These are phyloP conservation scores for Usnea hakonensis DNA, from an alignment of 495 filamentous ascomycete genomes.

Conservation along the genomic window DNA sequence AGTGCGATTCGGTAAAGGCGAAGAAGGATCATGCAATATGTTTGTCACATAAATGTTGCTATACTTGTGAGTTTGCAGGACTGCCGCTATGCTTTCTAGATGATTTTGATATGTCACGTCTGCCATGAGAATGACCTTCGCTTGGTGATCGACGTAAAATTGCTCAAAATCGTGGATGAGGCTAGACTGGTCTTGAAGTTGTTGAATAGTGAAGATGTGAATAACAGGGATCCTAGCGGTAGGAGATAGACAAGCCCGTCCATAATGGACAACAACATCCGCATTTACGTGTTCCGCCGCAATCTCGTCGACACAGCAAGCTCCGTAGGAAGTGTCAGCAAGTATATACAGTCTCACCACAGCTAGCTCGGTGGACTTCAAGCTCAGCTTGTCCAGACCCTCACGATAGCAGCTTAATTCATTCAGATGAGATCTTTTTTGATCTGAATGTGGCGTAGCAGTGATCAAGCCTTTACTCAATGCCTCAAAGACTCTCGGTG, in stretches of 20 bases:
- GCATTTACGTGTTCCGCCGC: conserved; percentile 91
- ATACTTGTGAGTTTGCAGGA: conserved; percentile 56
- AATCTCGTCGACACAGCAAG: conserved; percentile 96
- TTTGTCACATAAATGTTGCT: conserved; percentile 58
- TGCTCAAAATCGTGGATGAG: conserved; percentile 56
- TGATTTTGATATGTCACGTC: conserved; percentile 80
- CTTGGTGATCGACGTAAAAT: conserved; percentile 53
- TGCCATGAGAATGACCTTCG: conserved; percentile 74
- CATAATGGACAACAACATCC: conserved; percentile 91
- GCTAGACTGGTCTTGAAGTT: conserved; percentile 46
- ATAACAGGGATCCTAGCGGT: conserved; percentile 84
- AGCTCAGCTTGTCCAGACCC: conserved; percentile 18
- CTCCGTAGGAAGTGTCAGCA: conserved; percentile 92
- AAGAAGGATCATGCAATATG: conserved; percentile 70
- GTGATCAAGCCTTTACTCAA: conserved; percentile 35
- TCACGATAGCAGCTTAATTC: not conserved
- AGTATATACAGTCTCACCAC: conserved; percentile 69
- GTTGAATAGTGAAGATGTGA: conserved; percentile 76
- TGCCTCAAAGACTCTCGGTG: conserved; percentile 66
- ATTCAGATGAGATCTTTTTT: not conserved
- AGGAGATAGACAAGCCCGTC: conserved; percentile 83
- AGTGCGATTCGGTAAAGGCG: conserved; percentile 77
- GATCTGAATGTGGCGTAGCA: not conserved
- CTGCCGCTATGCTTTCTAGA: conserved; percentile 44
- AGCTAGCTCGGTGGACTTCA: conserved; percentile 17